phyloP scores from a whole-genome alignment of 495 filamentous ascomycete genomes.

The Paragyromitra xinjiangensis region DNA sequence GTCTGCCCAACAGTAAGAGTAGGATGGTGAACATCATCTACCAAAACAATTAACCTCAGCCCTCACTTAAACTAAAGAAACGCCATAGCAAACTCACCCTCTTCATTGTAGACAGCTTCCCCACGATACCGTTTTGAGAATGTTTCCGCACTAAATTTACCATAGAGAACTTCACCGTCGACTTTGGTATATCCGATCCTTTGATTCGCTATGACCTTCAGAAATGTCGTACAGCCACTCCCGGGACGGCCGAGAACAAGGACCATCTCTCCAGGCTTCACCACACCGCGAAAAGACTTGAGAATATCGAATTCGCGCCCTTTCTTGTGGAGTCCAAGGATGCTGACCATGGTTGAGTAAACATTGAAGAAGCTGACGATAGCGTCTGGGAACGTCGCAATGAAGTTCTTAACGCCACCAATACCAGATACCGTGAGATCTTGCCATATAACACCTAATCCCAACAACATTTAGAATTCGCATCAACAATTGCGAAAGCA shows the following conservation, averaged over 20 bases:
- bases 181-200: slow-evolving; percentile 79
- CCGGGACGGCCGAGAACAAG: slow-evolving; percentile 88
- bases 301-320: slow-evolving; percentile 73
- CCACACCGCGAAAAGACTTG: slow-evolving; percentile 64
- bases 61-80: not conserved
- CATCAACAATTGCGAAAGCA: not conserved
- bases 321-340: slow-evolving; percentile 70
- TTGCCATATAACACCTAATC: slow-evolving; percentile 77
- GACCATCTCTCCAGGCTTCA: slow-evolving; percentile 86
- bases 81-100: slow-evolving; percentile 57
- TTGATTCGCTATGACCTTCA: slow-evolving; percentile 85
- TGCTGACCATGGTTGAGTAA: slow-evolving; percentile 66
- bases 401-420: slow-evolving; percentile 77
- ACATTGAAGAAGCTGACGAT: slow-evolving; percentile 80
- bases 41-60: slow-evolving; percentile 2
- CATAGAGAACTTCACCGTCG: slow-evolving; percentile 81
- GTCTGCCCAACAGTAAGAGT: slow-evolving; percentile 86
- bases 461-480: not conserved
- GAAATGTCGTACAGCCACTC: slow-evolving; percentile 85
- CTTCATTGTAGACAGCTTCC: slow-evolving; percentile 85
- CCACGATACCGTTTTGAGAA: slow-evolving; percentile 76
- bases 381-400: slow-evolving; percentile 84
- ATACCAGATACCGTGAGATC: slow-evolving; percentile 79
- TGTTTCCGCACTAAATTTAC: slow-evolving; percentile 69
- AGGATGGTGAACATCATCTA: slow-evolving; percentile 79